phyloP scores from a whole-genome alignment of 2,329 filamentous ascomycete species.

The Penicillium sp. region DNA sequence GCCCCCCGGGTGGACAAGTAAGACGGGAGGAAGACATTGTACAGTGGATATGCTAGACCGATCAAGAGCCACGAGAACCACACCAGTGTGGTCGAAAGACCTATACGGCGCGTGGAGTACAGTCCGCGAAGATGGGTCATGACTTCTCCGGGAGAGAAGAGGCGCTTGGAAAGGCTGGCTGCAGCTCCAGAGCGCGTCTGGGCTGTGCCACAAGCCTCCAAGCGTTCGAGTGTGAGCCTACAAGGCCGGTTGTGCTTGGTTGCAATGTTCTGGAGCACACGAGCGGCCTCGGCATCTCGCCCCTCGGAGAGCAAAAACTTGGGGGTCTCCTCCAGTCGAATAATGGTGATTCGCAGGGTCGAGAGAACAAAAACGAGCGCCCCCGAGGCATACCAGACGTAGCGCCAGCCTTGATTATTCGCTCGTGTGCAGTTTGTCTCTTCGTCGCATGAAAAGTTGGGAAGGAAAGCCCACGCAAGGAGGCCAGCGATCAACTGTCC shows the following conservation, averaged over 20 bases:
- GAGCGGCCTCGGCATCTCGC: conserved; percentile 47
- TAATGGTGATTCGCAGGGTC: conserved; percentile 49
- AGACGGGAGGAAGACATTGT: conserved; percentile 64
- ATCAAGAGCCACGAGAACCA: conserved; percentile 66
- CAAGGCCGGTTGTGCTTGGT: conserved; percentile 49
- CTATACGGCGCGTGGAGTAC: conserved; percentile 56
- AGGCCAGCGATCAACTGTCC: conserved; percentile 48
- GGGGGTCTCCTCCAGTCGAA: conserved; percentile 51
- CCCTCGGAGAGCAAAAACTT: conserved; percentile 53
- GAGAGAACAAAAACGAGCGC: conserved; percentile 51
- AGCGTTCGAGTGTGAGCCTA: conserved; percentile 45
- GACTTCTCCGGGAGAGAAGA: conserved; percentile 20
- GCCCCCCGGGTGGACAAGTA: conserved; percentile 60
- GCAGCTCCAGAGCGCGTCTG: neutral
- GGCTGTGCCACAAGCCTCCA: conserved; percentile 42
- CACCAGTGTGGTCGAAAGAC: conserved; percentile 57
- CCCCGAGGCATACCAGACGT: conserved; percentile 51
- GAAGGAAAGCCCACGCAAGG: conserved; percentile 50
- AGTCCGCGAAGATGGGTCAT: conserved; percentile 57
- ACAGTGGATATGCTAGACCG: conserved; percentile 67
- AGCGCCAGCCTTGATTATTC: conserved; percentile 54
- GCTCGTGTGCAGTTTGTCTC: conserved; percentile 43
- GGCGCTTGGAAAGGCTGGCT: conserved; percentile 3
- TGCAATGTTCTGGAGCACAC: conserved; percentile 46
- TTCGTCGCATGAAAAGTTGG: conserved; percentile 44